Conservation (phyloP, 257 asterid species). For the Solanum corneliomulleri region DNA sequence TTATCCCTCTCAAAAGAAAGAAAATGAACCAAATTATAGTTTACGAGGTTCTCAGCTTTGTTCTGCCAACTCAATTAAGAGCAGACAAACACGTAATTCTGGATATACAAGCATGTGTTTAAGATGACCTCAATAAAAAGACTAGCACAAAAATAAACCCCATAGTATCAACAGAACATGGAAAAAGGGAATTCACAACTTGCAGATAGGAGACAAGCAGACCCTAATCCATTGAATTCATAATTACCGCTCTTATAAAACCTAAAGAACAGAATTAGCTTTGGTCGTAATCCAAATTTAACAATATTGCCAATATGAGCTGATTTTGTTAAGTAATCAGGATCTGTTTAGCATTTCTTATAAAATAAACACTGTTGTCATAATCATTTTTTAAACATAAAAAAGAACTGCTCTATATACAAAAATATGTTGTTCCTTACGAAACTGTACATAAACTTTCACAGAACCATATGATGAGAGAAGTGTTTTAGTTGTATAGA, state of each 20-base stretch:
- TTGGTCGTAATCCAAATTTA: not conserved
- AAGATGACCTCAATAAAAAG: not conserved
- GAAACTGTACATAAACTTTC: not conserved
- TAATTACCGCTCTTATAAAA: not conserved
- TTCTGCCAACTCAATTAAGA: not conserved
- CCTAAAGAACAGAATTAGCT: not conserved
- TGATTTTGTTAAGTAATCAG: not conserved
- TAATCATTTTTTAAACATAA: not conserved
- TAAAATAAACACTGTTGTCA: not conserved
- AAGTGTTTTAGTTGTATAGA: not conserved
- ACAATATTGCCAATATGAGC: not conserved
- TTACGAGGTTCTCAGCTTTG: not conserved
- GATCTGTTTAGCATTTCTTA: not conserved
- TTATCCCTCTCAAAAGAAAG: not conserved
- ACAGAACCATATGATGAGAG: not conserved
- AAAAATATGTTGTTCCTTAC: not conserved
- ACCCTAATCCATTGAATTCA: not conserved
- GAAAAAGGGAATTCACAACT: not conserved
- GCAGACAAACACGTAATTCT: not conserved
- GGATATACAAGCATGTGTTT: not conserved
- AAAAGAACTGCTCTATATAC: not conserved
- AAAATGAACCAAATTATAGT: not conserved
- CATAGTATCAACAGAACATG: not conserved
- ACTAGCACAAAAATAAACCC: not conserved
- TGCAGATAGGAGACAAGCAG: not conserved